Conservation (phyloP, 73 alveolate species). For the Paramecium sonneborni region DNA sequence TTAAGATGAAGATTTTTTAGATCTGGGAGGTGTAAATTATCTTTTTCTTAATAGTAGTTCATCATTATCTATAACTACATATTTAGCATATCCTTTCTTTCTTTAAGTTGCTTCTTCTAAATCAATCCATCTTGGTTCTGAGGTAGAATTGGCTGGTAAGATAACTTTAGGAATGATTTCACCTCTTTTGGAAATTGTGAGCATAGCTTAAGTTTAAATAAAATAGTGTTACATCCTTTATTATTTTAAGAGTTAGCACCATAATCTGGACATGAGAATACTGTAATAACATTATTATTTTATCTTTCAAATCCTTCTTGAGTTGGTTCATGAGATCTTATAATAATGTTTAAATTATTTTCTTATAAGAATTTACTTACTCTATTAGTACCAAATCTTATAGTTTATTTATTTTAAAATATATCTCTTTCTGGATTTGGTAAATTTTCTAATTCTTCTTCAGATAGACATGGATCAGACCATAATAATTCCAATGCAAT, state of each 20-base stretch:
- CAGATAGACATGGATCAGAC: conserved; percentile 85
- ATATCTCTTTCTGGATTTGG: conserved; percentile 85
- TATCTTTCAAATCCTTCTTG: conserved; percentile 82
- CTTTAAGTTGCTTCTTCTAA: conserved; percentile 50
- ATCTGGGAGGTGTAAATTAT: background rate
- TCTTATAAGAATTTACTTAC: conserved; percentile 84
- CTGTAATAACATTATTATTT: conserved; percentile 80
- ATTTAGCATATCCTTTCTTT: conserved; percentile 24
- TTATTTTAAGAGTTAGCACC: background rate
- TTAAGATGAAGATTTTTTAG: conserved; percentile 3
- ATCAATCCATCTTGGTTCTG: conserved; percentile 53
- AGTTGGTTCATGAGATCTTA: conserved; percentile 86
- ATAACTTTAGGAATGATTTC: conserved; percentile 49
- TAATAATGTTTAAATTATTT: conserved; percentile 78
- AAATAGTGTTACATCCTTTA: conserved; percentile 12
- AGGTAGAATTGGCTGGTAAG: background rate
- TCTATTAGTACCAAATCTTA: conserved; percentile 84
- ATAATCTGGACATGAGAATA: conserved; percentile 86
- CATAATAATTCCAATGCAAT: conserved; percentile 86
- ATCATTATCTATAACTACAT: conserved; percentile 35
- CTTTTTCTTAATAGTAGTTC: background rate
- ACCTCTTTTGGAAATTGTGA: conserved; percentile 12
- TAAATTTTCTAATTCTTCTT: conserved; percentile 76
- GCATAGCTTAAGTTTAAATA: conserved; percentile 30
- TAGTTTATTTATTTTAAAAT: conserved; percentile 77